These are phyloP conservation scores for Aaosphaeria pasadenensis DNA, from an alignment of 2,329 filamentous ascomycete species.

Conservation along the genomic window DNA sequence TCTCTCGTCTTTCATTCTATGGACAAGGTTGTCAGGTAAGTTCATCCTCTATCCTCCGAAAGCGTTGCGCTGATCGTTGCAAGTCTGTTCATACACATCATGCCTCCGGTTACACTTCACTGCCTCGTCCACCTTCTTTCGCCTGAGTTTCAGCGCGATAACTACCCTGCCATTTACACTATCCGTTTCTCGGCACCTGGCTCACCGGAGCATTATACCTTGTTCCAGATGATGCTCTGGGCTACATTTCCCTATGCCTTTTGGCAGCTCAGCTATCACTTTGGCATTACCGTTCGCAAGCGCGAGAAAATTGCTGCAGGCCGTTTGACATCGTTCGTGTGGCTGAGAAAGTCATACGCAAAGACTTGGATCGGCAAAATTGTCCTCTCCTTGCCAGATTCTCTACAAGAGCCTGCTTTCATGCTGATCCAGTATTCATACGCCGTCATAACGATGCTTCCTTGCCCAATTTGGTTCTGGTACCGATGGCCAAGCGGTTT, in stretches of 20 bases:
- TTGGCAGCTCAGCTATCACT: slow-evolving; percentile 92
- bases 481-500: slow-evolving; percentile 72
- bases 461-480: slow-evolving; percentile 93
- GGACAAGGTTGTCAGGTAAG: slow-evolving; percentile 87
- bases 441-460: slow-evolving; percentile 87
- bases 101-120: slow-evolving; percentile 93
- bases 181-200: slow-evolving; percentile 69
- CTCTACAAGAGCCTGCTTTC: slow-evolving; percentile 82
- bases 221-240: slow-evolving; percentile 87
- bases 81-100: slow-evolving; percentile 97
- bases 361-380: slow-evolving; percentile 85
- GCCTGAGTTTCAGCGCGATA: slow-evolving; percentile 59
- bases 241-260: slow-evolving; percentile 87
- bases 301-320: slow-evolving; percentile 94
- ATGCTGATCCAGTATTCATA: slow-evolving; percentile 96
- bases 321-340: slow-evolving; percentile 94
- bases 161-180: slow-evolving; percentile 81
- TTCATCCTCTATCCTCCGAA: not conserved
- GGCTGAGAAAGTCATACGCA: slow-evolving; percentile 87
- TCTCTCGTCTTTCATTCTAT: slow-evolving; percentile 97
- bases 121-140: slow-evolving; percentile 83
- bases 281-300: slow-evolving; percentile 92
- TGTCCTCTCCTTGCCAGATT: slow-evolving; percentile 72
- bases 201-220: slow-evolving; percentile 75
- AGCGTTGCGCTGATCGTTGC: slow-evolving; percentile 6